Base-by-base conservation (phyloP, 495 filamentous ascomycete species). In the Astrocystis sublimbata region DNA sequence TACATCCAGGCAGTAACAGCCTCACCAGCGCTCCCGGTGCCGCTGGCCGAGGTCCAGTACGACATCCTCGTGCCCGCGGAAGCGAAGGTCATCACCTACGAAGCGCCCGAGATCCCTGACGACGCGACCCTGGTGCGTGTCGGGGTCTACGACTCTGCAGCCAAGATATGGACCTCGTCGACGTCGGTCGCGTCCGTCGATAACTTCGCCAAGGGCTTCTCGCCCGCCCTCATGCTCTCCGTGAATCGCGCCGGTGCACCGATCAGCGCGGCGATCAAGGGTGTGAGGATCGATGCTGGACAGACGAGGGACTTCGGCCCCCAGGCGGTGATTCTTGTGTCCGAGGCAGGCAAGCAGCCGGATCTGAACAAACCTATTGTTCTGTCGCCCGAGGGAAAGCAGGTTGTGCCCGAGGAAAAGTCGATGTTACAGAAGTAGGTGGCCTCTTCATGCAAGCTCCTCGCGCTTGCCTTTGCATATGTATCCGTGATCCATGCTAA, bases 371-470 rank as follows among this genome's bases (percentile, higher is more conserved):
- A 80, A 68, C 86, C 88, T 2, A 75, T 91, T 4, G 84, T 90
- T 42, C 65, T 90, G 59, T 81, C 76, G 59, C 69, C 81, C 0
- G 84, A 89, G 65, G 88, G 88, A 9, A 86, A 79, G 73, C 77
- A 74, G 55, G 78, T 78, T 21, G 71, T 81, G 45, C 80, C 75
- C 47, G 80, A 75, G 70, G 86, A 90, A 81, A 90, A 89, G 81
- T 79, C 79, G 0, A 84, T 90, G 63, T 71, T 91, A 46, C 88
- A 91, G 73, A 90, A 89, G 86, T 90, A 76, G 68, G 81, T 81
- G 31, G 9, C 26, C 24, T 9, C 17, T 15, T 8, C 1, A n/a
- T 24, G 0, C n/a, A n/a, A 31, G n/a, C 47, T 33, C 17, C 28
- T 23, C 31, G 19, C 24, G 42, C 26, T 40, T 8, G 26, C 24